Percentiles rank a stretch among this genome's conserved stretches.
Conservation (phyloP, 75 land plant genomes). For the Cunninghamia lanceolata region DNA sequence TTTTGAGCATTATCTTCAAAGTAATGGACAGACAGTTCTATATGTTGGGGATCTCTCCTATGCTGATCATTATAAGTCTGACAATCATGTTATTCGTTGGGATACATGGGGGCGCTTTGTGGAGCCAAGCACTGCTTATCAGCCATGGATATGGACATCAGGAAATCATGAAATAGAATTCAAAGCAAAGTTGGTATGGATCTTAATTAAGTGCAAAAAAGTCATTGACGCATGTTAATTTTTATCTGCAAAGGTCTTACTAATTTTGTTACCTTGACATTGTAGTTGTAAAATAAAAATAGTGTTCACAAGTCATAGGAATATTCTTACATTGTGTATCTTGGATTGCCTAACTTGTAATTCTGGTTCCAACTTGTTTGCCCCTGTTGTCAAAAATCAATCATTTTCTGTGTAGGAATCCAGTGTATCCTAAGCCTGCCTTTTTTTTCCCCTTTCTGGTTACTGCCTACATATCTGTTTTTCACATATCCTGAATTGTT, state of each 20-base stretch:
- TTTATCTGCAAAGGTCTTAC: background rate
- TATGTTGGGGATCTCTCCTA: conserved; percentile 93
- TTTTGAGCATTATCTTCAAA: conserved; percentile 77
- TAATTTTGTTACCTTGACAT: background rate
- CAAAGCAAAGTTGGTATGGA: background rate
- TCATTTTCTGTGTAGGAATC: background rate
- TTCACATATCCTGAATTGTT: background rate
- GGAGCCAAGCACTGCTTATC: conserved; percentile 84
- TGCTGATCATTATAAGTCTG: conserved; percentile 71
- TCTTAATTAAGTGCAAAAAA: background rate
- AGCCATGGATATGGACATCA: conserved; percentile 95
- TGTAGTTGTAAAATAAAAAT: background rate
- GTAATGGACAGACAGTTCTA: conserved; percentile 68
- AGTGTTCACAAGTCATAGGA: background rate
- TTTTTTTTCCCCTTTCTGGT: background rate
- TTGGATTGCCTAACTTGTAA: background rate
- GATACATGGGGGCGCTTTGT: conserved; percentile 90
- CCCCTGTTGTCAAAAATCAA: background rate
- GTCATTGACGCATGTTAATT: background rate
- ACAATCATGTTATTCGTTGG: conserved; percentile 77
- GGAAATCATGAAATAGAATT: conserved; percentile 67
- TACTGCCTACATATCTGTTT: background rate
- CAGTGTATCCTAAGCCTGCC: background rate
- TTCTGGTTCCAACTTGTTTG: background rate
- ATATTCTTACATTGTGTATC: background rate